Conservation (phyloP, 352 stramenopile species). For the Phytophthora pinifolia region DNA sequence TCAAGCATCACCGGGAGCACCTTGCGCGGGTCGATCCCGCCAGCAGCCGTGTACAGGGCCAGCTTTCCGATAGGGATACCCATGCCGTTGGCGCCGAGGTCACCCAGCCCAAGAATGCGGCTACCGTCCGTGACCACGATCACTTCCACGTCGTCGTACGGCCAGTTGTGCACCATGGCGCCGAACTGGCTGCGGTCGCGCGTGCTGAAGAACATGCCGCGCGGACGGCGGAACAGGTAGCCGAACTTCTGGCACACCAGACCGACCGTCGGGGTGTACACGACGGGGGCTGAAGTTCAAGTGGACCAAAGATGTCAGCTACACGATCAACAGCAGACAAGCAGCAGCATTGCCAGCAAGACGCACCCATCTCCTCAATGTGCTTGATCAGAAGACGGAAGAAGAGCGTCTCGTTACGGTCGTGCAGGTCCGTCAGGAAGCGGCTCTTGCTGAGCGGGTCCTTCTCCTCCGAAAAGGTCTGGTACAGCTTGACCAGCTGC, state of each 20-base stretch:
- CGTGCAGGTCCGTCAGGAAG: constrained; percentile 94
- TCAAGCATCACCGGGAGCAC: constrained; percentile 95
- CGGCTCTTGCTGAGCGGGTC: constrained; percentile 92
- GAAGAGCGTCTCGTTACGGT: constrained; percentile 96
- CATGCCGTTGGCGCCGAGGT: constrained; percentile 97
- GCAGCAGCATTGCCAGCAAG: background rate
- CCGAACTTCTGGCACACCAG: constrained; percentile 93
- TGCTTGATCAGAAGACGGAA: constrained; percentile 92
- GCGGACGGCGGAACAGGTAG: constrained; percentile 86
- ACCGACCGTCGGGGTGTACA: constrained; percentile 98
- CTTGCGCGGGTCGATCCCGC: constrained; percentile 94
- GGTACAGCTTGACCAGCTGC: constrained; percentile 79
- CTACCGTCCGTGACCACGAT: constrained; percentile 98
- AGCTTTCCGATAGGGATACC: constrained; percentile 97
- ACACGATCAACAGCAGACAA: background rate
- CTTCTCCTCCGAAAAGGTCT: constrained; percentile 62
- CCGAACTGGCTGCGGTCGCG: constrained; percentile 90
- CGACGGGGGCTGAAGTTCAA: constrained; percentile 80
- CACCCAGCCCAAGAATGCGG: constrained; percentile 96
- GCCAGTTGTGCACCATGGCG: constrained; percentile 95
- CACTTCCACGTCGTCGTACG: constrained; percentile 94
- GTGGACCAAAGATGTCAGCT: constrained; percentile 17
- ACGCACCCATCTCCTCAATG: constrained; percentile 91
- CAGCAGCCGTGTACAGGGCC: constrained; percentile 94
- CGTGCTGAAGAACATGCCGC: constrained; percentile 95